Percentiles rank a stretch among this genome's conserved stretches.
These are phyloP conservation scores for Nicotiana tabacum DNA, from an alignment of 257 asterid species.

Conservation along the genomic window DNA sequence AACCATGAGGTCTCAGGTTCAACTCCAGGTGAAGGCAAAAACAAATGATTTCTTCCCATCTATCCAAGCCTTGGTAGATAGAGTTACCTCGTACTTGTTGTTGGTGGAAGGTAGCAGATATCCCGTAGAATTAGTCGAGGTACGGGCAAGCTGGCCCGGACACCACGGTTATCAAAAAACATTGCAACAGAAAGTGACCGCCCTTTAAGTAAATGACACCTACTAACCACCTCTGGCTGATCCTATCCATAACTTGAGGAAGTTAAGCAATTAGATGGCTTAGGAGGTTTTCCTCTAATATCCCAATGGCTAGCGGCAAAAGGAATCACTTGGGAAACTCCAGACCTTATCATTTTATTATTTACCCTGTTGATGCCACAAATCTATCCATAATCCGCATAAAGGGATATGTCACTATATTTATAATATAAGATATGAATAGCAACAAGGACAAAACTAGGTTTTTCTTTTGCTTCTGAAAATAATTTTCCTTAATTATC, in stretches of 20 bases:
- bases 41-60: no score
- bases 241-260: neutral
- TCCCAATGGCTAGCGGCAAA: neutral
- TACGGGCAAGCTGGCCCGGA: no score
- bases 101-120: no score
- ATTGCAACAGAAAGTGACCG: neutral
- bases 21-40: no score
- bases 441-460: neutral
- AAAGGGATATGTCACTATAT: neutral
- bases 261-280: neutral
- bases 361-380: neutral
- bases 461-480: neutral
- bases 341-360: neutral
- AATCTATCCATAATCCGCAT: neutral
- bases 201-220: neutral
- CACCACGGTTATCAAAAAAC: no score
- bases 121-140: no score
- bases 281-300: neutral
- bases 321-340: neutral
- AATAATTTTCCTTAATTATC: neutral
- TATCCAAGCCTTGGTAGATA: no score
- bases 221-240: neutral
- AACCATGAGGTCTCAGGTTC: no score
- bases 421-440: neutral
- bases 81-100: no score